These are phyloP conservation scores for Pseudisothecium myosuroides DNA, from an alignment of 225 moss, liverwort and hornwort genomes.

Conservation along the genomic window DNA sequence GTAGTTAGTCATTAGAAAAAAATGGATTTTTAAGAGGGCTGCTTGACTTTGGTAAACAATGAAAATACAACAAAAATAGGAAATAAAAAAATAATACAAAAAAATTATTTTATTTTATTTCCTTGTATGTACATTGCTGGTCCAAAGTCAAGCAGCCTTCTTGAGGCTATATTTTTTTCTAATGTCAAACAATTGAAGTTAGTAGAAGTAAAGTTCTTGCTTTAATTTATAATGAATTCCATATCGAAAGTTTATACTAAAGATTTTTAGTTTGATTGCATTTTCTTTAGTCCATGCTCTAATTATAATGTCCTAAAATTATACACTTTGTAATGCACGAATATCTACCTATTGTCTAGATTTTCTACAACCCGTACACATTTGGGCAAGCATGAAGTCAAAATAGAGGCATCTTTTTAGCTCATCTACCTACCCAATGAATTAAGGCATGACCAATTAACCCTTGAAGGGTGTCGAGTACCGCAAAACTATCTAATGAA, in stretches of 20 bases:
- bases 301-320: neutral
- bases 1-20: neutral
- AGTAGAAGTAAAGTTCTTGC: neutral
- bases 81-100: too few species aligned
- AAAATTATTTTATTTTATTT: too few species aligned
- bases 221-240: neutral
- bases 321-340: neutral
- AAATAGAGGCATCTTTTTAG: neutral
- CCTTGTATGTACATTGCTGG: too few species aligned
- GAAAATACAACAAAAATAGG: too few species aligned
- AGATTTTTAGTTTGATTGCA: neutral
- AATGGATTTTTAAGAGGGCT: too few species aligned
- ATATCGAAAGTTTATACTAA: neutral
- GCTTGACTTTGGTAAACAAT: too few species aligned
- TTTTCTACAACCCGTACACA: fast-evolving
- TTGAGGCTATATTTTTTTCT: too few species aligned
- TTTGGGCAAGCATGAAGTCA: neutral
- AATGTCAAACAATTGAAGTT: neutral
- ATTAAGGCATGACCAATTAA: neutral
- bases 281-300: neutral
- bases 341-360: neutral
- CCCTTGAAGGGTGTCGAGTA: fast-evolving
- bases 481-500: fast-evolving
- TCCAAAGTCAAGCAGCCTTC: too few species aligned
- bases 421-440: neutral